These are phyloP conservation scores for Carex littledalei DNA, from an alignment of 176 grass and related monocot species.

Conservation along the genomic window DNA sequence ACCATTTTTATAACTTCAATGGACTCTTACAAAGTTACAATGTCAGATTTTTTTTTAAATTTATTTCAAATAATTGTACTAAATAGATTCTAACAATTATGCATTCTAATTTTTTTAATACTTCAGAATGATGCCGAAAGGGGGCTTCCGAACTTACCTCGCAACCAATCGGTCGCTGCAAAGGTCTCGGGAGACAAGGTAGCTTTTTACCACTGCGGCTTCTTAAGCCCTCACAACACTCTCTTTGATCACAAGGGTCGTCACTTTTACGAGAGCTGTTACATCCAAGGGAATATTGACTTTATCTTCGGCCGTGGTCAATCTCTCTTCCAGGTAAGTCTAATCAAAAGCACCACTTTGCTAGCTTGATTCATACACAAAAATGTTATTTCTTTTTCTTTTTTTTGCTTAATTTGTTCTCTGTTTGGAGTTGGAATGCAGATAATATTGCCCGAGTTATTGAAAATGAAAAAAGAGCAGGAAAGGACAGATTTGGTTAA, in stretches of 20 bases:
- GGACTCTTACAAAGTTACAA: neutral
- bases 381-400: neutral
- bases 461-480: neutral
- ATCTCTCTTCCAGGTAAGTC: constrained; percentile 79
- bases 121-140: constrained; percentile 8
- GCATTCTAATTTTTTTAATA: neutral
- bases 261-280: constrained; percentile 92
- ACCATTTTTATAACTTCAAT: neutral
- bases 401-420: neutral
- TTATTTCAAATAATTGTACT: neutral
- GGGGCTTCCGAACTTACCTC: neutral
- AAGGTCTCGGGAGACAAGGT: constrained; percentile 77
- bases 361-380: neutral
- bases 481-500: neutral
- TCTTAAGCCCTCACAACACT: constrained; percentile 80
- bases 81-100: neutral
- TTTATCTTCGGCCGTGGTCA: constrained; percentile 86
- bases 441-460: neutral
- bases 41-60: neutral
- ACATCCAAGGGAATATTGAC: constrained; percentile 93
- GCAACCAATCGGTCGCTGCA: constrained; percentile 42
- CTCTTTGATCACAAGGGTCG: constrained; percentile 60
- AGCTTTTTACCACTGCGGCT: constrained; percentile 87
- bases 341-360: neutral
- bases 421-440: neutral